A percentile compares a stretch with the other conserved stretches of the same genome.
Conservation (phyloP, 208 protist genomes). For the Crithidia acanthocephali region DNA sequence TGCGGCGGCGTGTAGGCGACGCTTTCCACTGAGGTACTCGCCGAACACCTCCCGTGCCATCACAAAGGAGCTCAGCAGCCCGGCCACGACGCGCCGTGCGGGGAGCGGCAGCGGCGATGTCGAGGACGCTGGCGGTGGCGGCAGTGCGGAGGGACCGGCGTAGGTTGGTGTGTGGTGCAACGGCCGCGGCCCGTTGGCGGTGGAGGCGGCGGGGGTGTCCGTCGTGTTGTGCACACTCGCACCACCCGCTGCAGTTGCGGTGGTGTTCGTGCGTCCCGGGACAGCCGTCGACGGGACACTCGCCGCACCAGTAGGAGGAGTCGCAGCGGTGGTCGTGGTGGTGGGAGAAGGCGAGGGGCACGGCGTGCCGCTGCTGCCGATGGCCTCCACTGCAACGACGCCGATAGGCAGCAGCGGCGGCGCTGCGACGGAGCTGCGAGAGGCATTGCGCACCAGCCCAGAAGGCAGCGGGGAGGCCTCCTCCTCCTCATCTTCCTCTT, state of each 20-base stretch:
- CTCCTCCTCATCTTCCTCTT: not conserved
- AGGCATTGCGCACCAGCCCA: not conserved
- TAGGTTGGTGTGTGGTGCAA: not conserved
- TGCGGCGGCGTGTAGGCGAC: not conserved
- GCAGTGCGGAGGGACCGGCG: not conserved
- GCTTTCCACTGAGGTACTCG: constrained; percentile 12
- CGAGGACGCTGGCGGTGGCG: not conserved
- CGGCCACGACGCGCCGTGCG: constrained; percentile 14
- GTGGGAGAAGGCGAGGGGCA: not conserved
- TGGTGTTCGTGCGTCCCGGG: not conserved
- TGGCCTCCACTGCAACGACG: not conserved
- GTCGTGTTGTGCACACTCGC: not conserved
- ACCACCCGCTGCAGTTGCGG: not conserved
- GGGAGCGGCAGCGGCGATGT: constrained; percentile 14
- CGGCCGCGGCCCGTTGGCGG: constrained; percentile 4
- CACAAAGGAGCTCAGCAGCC: constrained; percentile 28
- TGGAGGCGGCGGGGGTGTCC: not conserved
- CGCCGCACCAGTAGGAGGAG: not conserved
- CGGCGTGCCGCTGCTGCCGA: not conserved
- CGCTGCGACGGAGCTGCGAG: constrained; percentile 8
- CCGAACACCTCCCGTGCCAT: constrained; percentile 31
- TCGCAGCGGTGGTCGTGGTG: not conserved
- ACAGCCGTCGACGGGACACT: not conserved
- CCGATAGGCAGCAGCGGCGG: not conserved
- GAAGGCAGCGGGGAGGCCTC: constrained; percentile 4